phyloP scores from a whole-genome alignment of 371 early-diverging fungal species.

The Caulochytrium protostelioides region DNA sequence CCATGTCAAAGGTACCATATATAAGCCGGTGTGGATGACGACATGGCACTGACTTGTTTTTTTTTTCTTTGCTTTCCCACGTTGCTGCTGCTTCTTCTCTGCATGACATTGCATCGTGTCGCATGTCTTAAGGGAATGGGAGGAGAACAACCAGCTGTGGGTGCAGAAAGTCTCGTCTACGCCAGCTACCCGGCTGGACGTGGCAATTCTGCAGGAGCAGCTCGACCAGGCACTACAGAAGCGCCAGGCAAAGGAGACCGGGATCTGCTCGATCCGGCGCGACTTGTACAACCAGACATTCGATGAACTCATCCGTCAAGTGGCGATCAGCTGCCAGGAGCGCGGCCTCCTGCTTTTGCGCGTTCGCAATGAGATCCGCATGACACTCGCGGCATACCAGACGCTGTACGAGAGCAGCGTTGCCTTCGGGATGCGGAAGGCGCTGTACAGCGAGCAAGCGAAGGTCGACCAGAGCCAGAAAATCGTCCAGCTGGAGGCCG shows the following conservation, averaged over 20 bases:
- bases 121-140: conserved; percentile 28
- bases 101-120: too few species aligned
- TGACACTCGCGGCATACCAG: conserved; percentile 34
- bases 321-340: conserved; percentile 32
- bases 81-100: too few species aligned
- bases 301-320: conserved; percentile 36
- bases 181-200: conserved; percentile 29
- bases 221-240: conserved; percentile 34
- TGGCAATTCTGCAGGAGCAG: conserved; percentile 35
- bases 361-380: conserved; percentile 32
- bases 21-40: too few species aligned
- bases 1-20: too few species aligned
- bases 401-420: conserved; percentile 28
- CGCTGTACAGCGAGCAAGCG: conserved; percentile 29
- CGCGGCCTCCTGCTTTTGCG: conserved; percentile 29
- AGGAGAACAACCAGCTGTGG: conserved; percentile 30
- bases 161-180: conserved; percentile 29
- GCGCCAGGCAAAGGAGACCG: conserved; percentile 32
- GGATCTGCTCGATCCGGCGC: conserved; percentile 28
- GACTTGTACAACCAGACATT: conserved; percentile 25
- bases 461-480: conserved; percentile 5
- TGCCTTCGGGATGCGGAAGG: conserved; percentile 37
- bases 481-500: conserved; percentile 17
- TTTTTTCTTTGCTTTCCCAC: too few species aligned
- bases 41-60: too few species aligned